These are phyloP conservation scores for Cucumis melo DNA, from an alignment of 306 rosid species.

Conservation along the genomic window DNA sequence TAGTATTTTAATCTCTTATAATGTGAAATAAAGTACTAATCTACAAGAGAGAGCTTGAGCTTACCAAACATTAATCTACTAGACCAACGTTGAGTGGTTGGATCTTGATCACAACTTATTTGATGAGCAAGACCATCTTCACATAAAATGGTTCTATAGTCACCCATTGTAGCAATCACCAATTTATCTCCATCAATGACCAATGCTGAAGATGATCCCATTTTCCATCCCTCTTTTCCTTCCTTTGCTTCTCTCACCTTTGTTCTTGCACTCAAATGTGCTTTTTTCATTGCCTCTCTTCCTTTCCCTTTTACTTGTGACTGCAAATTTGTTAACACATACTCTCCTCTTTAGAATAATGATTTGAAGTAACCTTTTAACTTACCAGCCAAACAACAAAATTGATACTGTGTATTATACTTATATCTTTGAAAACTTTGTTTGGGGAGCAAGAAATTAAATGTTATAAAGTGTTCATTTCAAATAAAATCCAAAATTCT, in stretches of 20 bases:
- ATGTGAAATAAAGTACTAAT: not conserved
- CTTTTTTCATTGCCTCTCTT: constrained; percentile 53
- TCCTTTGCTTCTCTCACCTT: constrained; percentile 26
- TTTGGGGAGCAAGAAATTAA: not conserved
- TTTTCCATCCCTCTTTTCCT: constrained; percentile 20
- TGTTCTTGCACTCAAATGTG: constrained; percentile 40
- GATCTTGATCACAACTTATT: constrained; percentile 15
- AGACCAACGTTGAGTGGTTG: constrained; percentile 38
- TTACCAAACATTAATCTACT: constrained; percentile 42
- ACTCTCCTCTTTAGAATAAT: not conserved
- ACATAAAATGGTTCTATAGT: constrained; percentile 59
- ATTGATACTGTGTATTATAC: not conserved
- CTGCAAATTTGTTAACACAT: constrained; percentile 11
- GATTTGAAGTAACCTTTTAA: not conserved
- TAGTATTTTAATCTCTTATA: not conserved
- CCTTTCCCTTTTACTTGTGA: constrained; percentile 34
- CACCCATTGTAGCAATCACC: constrained; percentile 57
- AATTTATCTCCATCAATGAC: constrained; percentile 60
- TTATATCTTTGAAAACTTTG: not conserved
- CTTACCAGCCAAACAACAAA: not conserved
- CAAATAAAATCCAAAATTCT: too few species aligned
- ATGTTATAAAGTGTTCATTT: not conserved
- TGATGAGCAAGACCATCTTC: constrained; percentile 64
- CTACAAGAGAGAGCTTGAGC: not conserved
- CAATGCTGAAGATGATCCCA: constrained; percentile 49